These are phyloP conservation scores for Neoboletus subvelutipes DNA, from an alignment of 768 basidiomycete species.

Conservation along the genomic window DNA sequence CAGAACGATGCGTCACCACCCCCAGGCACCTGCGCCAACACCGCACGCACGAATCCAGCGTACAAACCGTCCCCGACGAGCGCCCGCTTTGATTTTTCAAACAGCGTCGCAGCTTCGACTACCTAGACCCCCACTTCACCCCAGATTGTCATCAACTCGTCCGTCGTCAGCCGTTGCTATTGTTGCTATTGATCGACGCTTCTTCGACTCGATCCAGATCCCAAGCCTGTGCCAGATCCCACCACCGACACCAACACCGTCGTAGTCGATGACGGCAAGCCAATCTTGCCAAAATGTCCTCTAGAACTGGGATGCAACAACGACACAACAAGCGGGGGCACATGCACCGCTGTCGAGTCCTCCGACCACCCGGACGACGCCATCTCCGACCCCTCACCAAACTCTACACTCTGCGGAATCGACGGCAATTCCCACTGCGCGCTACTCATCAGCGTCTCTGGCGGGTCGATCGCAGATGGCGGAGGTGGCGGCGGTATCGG, in stretches of 20 bases:
- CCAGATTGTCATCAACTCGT: constrained; percentile 71
- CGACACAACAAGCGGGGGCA: constrained; percentile 20
- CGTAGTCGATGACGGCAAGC: too few species aligned
- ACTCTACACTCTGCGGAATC: constrained; percentile 50
- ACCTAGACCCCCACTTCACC: constrained; percentile 74
- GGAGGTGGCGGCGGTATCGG: too few species aligned
- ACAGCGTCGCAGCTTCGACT: constrained; percentile 66
- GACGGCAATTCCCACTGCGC: too few species aligned
- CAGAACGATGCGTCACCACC: constrained; percentile 40
- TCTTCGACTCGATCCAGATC: background rate
- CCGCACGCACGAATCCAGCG: too few species aligned
- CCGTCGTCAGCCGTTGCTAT: constrained; percentile 51
- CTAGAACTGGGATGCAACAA: constrained; percentile 8
- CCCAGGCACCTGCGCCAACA: too few species aligned
- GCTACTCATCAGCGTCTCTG: too few species aligned
- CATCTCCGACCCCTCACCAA: constrained; percentile 45
- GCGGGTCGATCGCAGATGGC: too few species aligned
- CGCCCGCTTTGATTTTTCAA: too few species aligned
- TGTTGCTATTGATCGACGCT: constrained; percentile 32
- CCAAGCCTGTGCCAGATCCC: background rate
- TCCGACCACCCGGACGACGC: constrained; percentile 64
- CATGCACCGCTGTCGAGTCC: constrained; percentile 41
- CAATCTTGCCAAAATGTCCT: constrained; percentile 12
- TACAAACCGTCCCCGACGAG: too few species aligned
- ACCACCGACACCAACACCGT: too few species aligned